phyloP scores from a whole-genome alignment of 306 rosid species.

The Albizia julibrissin region DNA sequence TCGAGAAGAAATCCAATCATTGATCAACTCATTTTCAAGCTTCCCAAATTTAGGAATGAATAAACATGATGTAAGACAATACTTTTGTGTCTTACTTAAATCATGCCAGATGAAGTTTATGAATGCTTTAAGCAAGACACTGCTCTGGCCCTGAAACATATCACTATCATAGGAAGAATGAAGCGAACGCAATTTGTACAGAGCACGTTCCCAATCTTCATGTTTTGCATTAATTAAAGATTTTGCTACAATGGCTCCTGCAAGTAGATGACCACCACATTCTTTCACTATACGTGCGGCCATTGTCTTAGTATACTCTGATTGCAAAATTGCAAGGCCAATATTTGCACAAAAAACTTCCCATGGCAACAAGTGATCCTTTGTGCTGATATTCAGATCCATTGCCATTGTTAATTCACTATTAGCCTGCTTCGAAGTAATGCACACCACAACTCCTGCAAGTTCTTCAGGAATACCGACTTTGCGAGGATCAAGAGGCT shows the following conservation, averaged over 20 bases:
- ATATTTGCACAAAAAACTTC: background rate
- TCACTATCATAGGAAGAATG: background rate
- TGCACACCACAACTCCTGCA: background rate
- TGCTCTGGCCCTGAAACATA: background rate
- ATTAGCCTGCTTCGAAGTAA: background rate
- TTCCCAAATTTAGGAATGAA: background rate
- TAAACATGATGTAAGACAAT: background rate
- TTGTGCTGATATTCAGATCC: conserved; percentile 11
- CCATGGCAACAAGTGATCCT: conserved; percentile 23
- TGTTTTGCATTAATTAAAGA: background rate
- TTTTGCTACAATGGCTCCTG: conserved; percentile 1
- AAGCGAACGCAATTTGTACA: background rate
- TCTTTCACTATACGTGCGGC: conserved; percentile 1
- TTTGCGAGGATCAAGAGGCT: background rate
- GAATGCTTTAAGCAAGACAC: conserved; percentile 3
- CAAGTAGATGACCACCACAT: conserved; percentile 25
- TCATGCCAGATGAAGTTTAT: background rate
- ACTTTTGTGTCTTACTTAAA: background rate
- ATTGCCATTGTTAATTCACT: background rate
- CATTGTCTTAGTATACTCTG: background rate
- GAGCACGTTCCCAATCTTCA: background rate
- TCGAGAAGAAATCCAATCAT: background rate
- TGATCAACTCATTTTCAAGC: background rate
- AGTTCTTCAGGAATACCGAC: background rate
- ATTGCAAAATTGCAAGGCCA: background rate